Base-by-base conservation (phyloP, 2,329 filamentous ascomycete species). In the Curvularia lunata region DNA sequence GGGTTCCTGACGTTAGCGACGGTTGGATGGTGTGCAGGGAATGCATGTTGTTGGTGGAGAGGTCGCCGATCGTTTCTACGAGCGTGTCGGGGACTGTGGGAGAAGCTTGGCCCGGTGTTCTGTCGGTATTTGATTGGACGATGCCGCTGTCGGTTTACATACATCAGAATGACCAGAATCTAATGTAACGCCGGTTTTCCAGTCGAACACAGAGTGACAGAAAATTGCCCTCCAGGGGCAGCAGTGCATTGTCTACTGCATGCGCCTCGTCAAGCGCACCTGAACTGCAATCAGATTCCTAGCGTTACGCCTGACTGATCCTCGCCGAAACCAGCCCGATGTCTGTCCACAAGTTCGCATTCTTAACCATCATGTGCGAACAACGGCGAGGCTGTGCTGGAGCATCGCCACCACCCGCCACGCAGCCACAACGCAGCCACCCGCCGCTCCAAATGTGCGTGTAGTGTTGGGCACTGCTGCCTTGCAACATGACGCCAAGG, bases 11-110 rank as follows among this genome's bases (percentile, higher is more conserved):
- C 51, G 52, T 57, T 63, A 38, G 50, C 19, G 45, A 38, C 40
- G 43, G 6, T 18, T 32, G 23, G 50, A 51, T 59, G 63, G 57
- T 61, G 63, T 61, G 62, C 46, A 58, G 45, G 34, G 37, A 52
- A 30, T 4, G 30, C 21, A 46, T 56, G 55, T 42, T 50, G 63
- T 64, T 66, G 62, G 63, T 56, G 48, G 59, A 54, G 34, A 51
- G 49, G 13, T 57, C 54, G 61, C 46, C 51, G 59, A 58, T 63
- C 51, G 43, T 43, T 56, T 25, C 28, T n/a, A 23, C n/a, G 54
- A 25, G 19, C 34, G 25, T 27, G 52, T 16, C 10, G 38, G 21
- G 38, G 10, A 23, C 12, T 41, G 48, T 53, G 59, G 48, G 48
- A 50, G 52, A 48, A 48, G 55, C 56, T 51, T 46, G 59, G 48